phyloP scores from a whole-genome alignment of 257 asterid genomes.

The Przewalskia tangutica region DNA sequence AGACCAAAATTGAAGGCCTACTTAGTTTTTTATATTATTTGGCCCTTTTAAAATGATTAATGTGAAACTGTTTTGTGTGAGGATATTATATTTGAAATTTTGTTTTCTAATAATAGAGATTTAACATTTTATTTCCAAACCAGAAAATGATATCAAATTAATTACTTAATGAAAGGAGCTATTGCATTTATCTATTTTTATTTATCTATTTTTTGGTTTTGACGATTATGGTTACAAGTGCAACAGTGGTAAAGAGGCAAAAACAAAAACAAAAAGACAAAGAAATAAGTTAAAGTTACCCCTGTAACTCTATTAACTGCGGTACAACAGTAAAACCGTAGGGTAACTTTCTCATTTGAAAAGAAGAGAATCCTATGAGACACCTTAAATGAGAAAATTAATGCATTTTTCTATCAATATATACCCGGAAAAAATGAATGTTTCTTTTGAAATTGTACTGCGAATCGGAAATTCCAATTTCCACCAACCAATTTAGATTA shows the following conservation, averaged over 20 bases:
- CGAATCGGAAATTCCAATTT: background rate
- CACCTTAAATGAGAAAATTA: background rate
- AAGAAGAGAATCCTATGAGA: background rate
- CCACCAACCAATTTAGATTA: background rate
- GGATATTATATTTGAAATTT: no score
- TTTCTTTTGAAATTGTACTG: background rate
- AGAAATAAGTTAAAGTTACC: background rate
- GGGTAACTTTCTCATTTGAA: background rate
- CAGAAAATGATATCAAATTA: no score
- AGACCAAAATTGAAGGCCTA: no score
- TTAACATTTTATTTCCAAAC: no score
- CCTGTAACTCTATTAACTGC: background rate
- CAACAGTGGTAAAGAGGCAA: background rate
- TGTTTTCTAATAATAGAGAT: no score
- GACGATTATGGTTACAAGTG: background rate
- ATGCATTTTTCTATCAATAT: background rate
- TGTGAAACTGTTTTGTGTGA: background rate
- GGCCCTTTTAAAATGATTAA: background rate
- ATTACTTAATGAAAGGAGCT: no score
- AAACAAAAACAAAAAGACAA: background rate
- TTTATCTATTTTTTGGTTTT: background rate
- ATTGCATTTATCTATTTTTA: no score
- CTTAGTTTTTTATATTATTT: no score
- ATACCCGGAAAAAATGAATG: background rate
- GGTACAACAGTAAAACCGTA: background rate